Base-by-base conservation (phyloP, 345 rosid genomes). In the Heritiera littoralis region DNA sequence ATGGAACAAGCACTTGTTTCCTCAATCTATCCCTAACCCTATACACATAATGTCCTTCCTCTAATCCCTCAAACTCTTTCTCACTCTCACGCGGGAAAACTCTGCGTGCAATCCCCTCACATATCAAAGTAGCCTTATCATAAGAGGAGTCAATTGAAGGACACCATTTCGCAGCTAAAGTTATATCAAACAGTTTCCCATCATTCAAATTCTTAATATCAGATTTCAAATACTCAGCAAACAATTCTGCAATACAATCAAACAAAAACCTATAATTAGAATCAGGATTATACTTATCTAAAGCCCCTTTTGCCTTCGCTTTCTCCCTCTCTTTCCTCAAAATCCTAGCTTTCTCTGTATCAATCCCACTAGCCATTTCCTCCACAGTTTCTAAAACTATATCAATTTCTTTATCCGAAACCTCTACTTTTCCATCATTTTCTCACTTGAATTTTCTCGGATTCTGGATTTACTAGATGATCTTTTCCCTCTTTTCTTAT, bases 381-480 rank as follows among this genome's bases (percentile, higher is more conserved):
- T 87, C 87, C 4, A 89, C 78, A 54, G 85, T 82, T 51, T 84
- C 55, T 59, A 81, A 79, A 49, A 23, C 54, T 14, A 55, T 56
- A 14, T 69, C 73, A 46, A 46, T 6, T 13, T 69, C 38, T 12
- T 46, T 46, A 2, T 69, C 40, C 1, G 56, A 46, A 65, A 71
- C 6, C 9, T 78, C 38, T 0, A 69, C 66, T 9, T 61, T 79
- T 54, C 60, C 70, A 35, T 40, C 49, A 7, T 89, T 87, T 23
- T 87, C 91, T 43, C 66, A 56, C 66, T 86, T 84, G 30, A 77
- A 81, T 35, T 45, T 85, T 67, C 63, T 81, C 86, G 12, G 51
- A 9, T 51, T 51, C 14, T 51, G 32, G 15, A 30, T 71, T 51
- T 51, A 45, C 9, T 30, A 9, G 75, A 51, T 15, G 10, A n/a